A percentile compares a stretch with the other conserved stretches of the same genome.
Evolutionary conservation across 2,329 filamentous ascomycete species (phyloP).

Genomic region (Diplodia scrobiculata): DNA sequence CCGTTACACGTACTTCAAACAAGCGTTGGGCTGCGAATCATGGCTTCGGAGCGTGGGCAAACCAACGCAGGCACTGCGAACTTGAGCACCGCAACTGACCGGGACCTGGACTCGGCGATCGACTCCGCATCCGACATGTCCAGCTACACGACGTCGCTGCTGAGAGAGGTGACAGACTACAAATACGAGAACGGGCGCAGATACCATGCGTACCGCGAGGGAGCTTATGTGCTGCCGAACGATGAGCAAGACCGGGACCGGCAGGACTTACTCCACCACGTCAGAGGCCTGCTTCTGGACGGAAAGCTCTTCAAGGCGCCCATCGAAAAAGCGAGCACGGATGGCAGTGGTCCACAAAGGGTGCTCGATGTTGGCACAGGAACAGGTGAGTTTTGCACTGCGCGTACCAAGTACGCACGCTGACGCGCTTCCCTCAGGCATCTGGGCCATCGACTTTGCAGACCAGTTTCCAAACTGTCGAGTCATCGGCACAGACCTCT

Average conservation of each 20-base stretch:
- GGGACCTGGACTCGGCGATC: too few relatives aligned
- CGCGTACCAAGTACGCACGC: too few relatives aligned
- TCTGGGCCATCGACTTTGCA: conserved; percentile 37
- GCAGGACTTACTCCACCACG: conserved; percentile 25
- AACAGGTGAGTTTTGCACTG: conserved; percentile 30
- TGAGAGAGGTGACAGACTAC: conserved; percentile 31
- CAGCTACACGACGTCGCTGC: conserved; percentile 33
- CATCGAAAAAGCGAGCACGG: background rate
- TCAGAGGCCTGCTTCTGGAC: conserved; percentile 8
- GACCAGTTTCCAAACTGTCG: conserved; percentile 39
- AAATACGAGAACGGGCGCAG: conserved; percentile 39
- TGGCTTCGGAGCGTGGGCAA: too few relatives aligned
- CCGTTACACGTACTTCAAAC: too few relatives aligned
- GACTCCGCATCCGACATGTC: background rate
- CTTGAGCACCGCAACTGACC: too few relatives aligned
- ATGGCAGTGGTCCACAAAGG: conserved; percentile 25
- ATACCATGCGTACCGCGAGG: conserved; percentile 43
- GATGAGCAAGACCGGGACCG: conserved; percentile 28
- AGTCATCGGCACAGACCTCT: conserved; percentile 50
- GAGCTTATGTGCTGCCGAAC: conserved; percentile 36
- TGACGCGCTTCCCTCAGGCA: conserved; percentile 3
- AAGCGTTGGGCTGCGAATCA: too few relatives aligned
- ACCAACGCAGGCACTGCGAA: too few relatives aligned
- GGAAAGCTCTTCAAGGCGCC: conserved; percentile 33
- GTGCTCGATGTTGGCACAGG: conserved; percentile 38